Percentiles rank a stretch among this genome's conserved stretches.
These are phyloP conservation scores for Yamadazyma jaroonii DNA, from an alignment of 1,139 yeast species.

Conservation along the genomic window DNA sequence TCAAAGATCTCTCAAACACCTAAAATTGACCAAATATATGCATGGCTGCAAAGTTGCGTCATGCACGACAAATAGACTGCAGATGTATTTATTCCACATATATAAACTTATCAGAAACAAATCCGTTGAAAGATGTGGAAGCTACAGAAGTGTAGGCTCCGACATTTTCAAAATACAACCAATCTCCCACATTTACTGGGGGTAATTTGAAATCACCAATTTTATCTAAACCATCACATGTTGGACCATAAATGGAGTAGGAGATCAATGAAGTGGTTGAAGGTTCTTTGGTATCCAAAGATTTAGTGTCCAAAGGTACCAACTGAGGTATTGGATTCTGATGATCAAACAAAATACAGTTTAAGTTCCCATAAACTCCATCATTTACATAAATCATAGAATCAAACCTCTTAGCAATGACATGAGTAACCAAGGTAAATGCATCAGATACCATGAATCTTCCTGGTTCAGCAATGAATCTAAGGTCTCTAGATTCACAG, in stretches of 20 bases:
- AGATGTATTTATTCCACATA: slow-evolving; percentile 49
- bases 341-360: slow-evolving; percentile 91
- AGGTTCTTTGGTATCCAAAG: slow-evolving; percentile 15
- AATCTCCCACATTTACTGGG: slow-evolving; percentile 77
- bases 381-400: slow-evolving; percentile 79
- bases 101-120: slow-evolving; percentile 57
- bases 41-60: too few relatives aligned
- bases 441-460: slow-evolving; percentile 85
- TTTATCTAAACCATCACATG: slow-evolving; percentile 96
- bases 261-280: slow-evolving; percentile 12
- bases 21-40: too few relatives aligned
- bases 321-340: slow-evolving; percentile 73
- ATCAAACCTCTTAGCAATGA: slow-evolving; percentile 73
- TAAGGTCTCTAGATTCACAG: slow-evolving; percentile 31
- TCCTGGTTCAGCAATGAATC: slow-evolving; percentile 91
- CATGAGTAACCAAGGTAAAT: slow-evolving; percentile 79
- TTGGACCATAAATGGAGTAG: slow-evolving; percentile 95
- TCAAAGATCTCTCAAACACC: too few relatives aligned
- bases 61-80: too few relatives aligned
- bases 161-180: slow-evolving; percentile 79
- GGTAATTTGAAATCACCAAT: slow-evolving; percentile 54
- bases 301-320: slow-evolving; percentile 29
- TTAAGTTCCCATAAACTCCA: slow-evolving; percentile 94
- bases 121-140: slow-evolving; percentile 86
- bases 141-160: slow-evolving; percentile 98